Percentiles rank a stretch among this genome's conserved stretches.
These are phyloP conservation scores for Fonsecaea monophora DNA, from an alignment of 2,329 filamentous ascomycete genomes.

Conservation along the genomic window DNA sequence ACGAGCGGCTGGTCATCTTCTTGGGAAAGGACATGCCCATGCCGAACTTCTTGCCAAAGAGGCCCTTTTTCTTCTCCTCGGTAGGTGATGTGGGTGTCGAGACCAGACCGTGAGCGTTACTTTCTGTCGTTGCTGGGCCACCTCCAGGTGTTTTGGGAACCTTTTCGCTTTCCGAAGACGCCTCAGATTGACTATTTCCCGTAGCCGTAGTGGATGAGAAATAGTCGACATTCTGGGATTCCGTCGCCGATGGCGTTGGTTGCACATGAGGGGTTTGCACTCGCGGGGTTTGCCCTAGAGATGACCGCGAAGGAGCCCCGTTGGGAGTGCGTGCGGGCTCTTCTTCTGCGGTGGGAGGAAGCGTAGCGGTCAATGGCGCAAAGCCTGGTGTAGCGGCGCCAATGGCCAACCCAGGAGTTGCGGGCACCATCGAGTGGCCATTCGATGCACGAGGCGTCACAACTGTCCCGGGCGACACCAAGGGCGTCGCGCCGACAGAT, in stretches of 20 bases:
- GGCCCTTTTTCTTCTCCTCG: conserved; percentile 69
- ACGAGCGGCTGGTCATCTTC: conserved; percentile 75
- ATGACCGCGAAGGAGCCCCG: conserved; percentile 52
- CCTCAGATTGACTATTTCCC: conserved; percentile 54
- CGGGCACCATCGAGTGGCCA: conserved; percentile 65
- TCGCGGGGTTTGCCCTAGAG: conserved; percentile 1
- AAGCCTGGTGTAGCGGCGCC: conserved; percentile 72
- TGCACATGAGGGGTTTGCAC: conserved; percentile 44
- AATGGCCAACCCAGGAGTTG: conserved; percentile 79
- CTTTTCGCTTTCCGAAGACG: conserved; percentile 57
- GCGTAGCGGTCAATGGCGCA: conserved; percentile 40
- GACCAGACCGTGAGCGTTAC: conserved; percentile 42
- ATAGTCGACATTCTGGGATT: conserved; percentile 63
- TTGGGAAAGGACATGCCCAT: conserved; percentile 75
- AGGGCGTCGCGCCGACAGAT: conserved; percentile 24
- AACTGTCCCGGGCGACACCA: conserved; percentile 31
- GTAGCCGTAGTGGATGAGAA: conserved; percentile 69
- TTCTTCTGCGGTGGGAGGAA: conserved; percentile 45
- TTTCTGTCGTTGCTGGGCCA: conserved; percentile 40
- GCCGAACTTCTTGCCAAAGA: conserved; percentile 85
- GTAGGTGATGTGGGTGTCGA: conserved; percentile 59
- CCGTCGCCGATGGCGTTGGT: conserved; percentile 62
- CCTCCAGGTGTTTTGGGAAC: conserved; percentile 54
- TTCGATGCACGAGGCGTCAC: conserved; percentile 69
- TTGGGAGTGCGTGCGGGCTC: conserved; percentile 42